Conservation (phyloP, 2,329 filamentous ascomycete species). For the Elsinoe ampelina region DNA sequence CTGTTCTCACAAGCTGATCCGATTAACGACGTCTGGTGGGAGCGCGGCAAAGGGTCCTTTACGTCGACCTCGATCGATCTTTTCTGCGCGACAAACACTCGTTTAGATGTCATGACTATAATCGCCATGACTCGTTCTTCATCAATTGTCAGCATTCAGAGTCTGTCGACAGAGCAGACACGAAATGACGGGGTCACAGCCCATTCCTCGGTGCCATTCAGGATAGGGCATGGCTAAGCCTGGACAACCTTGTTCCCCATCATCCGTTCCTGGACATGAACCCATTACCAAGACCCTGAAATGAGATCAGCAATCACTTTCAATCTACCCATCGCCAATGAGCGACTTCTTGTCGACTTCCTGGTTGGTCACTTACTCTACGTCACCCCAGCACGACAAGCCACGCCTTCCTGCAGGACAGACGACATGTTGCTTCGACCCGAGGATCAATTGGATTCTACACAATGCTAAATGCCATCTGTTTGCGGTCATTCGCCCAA, state of each 20-base stretch:
- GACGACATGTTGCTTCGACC: background rate
- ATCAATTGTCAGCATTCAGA: constrained; percentile 1
- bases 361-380: constrained; percentile 8
- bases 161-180: background rate
- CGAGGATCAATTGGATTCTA: background rate
- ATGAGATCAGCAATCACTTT: constrained; percentile 7
- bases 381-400: constrained; percentile 9
- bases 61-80: constrained; percentile 3
- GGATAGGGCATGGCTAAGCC: background rate
- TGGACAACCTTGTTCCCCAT: background rate
- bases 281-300: background rate
- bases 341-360: constrained; percentile 6
- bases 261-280: constrained; percentile 5
- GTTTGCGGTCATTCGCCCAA: background rate
- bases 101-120: constrained; percentile 10
- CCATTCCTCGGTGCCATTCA: background rate
- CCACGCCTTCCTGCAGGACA: background rate
- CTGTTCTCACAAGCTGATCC: background rate
- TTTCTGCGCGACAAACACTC: background rate
- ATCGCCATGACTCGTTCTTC: background rate
- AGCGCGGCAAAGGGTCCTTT: background rate
- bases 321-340: constrained; percentile 8
- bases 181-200: background rate
- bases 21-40: constrained; percentile 7
- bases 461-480: background rate